Percentiles rank a stretch among this genome's conserved stretches.
Conservation (phyloP, 2,329 filamentous ascomycete species). For the Hypoxylon sp. region DNA sequence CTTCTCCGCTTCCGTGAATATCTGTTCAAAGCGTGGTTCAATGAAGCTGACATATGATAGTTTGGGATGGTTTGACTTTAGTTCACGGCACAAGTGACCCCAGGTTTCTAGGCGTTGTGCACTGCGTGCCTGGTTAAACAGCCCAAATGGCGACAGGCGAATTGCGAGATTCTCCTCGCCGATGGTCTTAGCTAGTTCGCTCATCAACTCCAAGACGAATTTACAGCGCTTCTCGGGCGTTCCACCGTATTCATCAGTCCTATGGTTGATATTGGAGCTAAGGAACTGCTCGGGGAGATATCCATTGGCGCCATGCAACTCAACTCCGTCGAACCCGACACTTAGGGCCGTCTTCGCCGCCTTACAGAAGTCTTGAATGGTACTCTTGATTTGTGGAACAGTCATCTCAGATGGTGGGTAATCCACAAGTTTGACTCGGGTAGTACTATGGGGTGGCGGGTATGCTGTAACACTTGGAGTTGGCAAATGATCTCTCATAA, state of each 20-base stretch:
- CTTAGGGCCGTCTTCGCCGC: conserved; percentile 40
- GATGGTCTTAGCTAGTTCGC: conserved; percentile 65
- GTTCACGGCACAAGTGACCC: conserved; percentile 10
- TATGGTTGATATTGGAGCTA: conserved; percentile 67
- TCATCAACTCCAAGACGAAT: conserved; percentile 66
- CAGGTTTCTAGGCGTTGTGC: conserved; percentile 18
- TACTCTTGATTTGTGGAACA: conserved; percentile 27
- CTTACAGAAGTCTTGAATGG: conserved; percentile 40
- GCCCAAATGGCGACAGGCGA: conserved; percentile 55
- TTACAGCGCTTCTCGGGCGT: conserved; percentile 68
- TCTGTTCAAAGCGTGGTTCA: conserved; percentile 14
- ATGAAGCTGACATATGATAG: conserved; percentile 17
- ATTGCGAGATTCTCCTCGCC: conserved; percentile 65
- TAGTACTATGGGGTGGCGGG: conserved; percentile 18
- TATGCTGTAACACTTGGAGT: conserved; percentile 1
- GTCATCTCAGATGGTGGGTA: conserved; percentile 21
- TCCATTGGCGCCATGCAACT: conserved; percentile 57
- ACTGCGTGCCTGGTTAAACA: conserved; percentile 13
- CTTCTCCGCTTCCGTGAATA: conserved; percentile 9
- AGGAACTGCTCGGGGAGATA: conserved; percentile 71
- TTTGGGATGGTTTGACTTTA: conserved; percentile 8
- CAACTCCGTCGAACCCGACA: conserved; percentile 42
- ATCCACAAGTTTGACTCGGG: conserved; percentile 6
- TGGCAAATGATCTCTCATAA: not conserved
- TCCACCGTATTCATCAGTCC: conserved; percentile 69